These are phyloP conservation scores for Salix suchowensis DNA, from an alignment of 345 rosid genomes.

Conservation along the genomic window DNA sequence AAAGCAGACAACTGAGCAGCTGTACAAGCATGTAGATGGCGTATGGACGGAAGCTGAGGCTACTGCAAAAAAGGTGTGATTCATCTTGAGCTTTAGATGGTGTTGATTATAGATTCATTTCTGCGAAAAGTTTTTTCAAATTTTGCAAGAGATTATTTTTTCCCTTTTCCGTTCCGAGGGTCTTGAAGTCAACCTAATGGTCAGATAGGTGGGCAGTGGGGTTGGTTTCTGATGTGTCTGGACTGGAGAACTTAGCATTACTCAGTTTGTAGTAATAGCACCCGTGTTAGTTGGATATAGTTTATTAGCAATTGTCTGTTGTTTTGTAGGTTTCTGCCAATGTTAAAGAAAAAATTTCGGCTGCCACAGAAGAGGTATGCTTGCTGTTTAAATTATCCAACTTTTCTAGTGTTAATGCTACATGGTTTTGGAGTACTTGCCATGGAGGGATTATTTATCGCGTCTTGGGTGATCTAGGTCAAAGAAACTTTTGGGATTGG, in stretches of 20 bases:
- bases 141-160: background rate
- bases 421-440: background rate
- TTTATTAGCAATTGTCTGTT: background rate
- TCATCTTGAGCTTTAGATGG: background rate
- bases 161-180: background rate
- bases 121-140: background rate
- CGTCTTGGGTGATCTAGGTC: constrained; percentile 45
- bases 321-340: constrained; percentile 66
- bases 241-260: background rate
- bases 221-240: background rate
- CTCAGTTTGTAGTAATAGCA: background rate
- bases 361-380: constrained; percentile 84
- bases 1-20: constrained; percentile 83
- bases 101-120: background rate
- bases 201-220: background rate
- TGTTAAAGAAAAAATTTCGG: constrained; percentile 69
- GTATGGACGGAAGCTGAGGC: constrained; percentile 88
- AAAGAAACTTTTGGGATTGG: constrained; percentile 62
- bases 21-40: constrained; percentile 80
- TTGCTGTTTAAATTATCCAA: constrained; percentile 10
- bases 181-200: background rate
- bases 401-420: background rate
- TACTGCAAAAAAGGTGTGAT: constrained; percentile 75
- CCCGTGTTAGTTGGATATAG: background rate
- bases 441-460: background rate